Conservation (phyloP, 2,329 filamentous ascomycete genomes). For the Fusarium circinatum region DNA sequence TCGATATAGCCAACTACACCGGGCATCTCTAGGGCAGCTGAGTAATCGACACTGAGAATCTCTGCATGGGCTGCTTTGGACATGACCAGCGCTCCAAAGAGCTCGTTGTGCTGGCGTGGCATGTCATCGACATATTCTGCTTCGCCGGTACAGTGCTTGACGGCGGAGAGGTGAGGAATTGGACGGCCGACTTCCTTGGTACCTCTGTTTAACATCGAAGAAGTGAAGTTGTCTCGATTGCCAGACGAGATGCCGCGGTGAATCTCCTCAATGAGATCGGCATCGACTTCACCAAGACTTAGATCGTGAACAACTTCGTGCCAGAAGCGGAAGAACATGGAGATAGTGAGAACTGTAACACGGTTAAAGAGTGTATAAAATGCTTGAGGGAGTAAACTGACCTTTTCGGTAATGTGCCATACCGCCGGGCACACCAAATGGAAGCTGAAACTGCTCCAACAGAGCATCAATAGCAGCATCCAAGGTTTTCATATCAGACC, state of each 20-base stretch:
- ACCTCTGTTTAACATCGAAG: neutral
- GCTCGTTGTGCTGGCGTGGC: neutral
- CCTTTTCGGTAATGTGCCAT: constrained; percentile 3
- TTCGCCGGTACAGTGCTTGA: neutral
- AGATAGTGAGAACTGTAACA: neutral
- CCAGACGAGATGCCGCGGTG: neutral
- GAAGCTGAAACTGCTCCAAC: neutral
- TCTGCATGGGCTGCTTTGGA: neutral
- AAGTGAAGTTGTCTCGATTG: neutral
- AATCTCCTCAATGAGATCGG: neutral
- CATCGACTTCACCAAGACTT: neutral
- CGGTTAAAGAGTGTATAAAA: rapidly evolving
- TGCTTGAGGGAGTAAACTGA: rapidly evolving
- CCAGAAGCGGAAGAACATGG: constrained; percentile 9
- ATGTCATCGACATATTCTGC: neutral
- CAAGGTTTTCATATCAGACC: neutral
- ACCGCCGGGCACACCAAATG: neutral
- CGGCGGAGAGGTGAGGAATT: neutral
- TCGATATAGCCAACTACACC: neutral
- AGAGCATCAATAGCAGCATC: neutral
- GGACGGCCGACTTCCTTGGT: neutral
- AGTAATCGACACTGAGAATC: neutral
- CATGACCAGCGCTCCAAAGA: neutral
- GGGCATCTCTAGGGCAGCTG: neutral
- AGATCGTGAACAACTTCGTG: neutral